These are phyloP conservation scores for Venturia carpophila DNA, from an alignment of 2,329 filamentous ascomycete species.

Conservation along the genomic window DNA sequence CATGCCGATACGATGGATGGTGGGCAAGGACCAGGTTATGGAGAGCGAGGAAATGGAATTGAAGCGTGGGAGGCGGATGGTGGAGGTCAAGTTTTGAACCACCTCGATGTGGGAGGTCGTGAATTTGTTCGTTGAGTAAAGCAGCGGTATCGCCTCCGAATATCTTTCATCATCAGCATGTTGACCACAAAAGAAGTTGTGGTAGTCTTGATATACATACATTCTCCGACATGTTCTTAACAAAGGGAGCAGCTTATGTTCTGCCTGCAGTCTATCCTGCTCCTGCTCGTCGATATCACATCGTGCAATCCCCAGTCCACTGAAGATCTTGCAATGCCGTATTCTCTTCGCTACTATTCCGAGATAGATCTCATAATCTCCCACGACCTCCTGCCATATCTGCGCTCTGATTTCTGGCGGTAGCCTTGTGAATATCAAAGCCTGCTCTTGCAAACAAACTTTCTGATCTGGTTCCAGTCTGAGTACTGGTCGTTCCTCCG, in stretches of 20 bases:
- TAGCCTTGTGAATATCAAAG: constrained; percentile 12
- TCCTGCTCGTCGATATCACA: constrained; percentile 5
- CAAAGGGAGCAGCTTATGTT: constrained; percentile 13
- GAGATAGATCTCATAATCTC: constrained; percentile 15
- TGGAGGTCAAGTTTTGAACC: constrained; percentile 10
- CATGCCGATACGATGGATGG: constrained; percentile 11
- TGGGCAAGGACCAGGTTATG: neutral
- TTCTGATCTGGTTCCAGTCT: neutral
- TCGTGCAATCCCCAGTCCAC: neutral
- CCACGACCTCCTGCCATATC: constrained; percentile 15
- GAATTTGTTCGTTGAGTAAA: constrained; percentile 17
- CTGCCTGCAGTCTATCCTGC: neutral
- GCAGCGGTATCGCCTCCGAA: constrained; percentile 13
- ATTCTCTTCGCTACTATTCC: constrained; percentile 1
- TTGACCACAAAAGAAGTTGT: neutral
- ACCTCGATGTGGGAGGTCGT: neutral
- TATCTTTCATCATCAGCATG: constrained; percentile 12
- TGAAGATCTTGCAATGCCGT: constrained; percentile 17
- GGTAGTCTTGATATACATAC: constrained; percentile 7
- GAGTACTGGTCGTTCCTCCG: neutral
- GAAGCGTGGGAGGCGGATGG: constrained; percentile 16
- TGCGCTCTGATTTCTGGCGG: constrained; percentile 13
- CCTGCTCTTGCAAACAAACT: constrained; percentile 12
- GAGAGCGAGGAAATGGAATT: constrained; percentile 10
- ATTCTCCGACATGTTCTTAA: constrained; percentile 14